Percentiles rank a stretch among this genome's conserved stretches.
Conservation (phyloP, 345 rosid genomes). For the Hypericum androsaemum region DNA sequence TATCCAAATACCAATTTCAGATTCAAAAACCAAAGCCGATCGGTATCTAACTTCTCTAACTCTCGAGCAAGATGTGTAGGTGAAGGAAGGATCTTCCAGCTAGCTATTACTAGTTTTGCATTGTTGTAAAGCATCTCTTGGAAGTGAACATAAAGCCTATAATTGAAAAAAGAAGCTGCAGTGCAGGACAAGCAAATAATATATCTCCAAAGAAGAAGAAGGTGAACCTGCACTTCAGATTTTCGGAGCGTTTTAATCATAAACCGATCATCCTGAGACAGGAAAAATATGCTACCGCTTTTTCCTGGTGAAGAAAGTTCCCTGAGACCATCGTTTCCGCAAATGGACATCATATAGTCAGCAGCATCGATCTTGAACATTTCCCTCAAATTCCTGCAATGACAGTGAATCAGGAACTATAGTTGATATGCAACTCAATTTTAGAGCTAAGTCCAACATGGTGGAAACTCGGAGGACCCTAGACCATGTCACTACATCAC, state of each 20-base stretch:
- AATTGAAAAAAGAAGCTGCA: not conserved
- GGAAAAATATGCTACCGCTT: constrained; percentile 89
- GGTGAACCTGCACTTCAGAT: constrained; percentile 88
- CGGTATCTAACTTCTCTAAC: no score
- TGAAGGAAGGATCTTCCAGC: no score
- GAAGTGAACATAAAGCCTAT: no score
- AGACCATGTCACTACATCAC: no score
- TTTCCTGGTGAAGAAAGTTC: constrained; percentile 99
- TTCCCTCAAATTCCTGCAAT: constrained; percentile 78
- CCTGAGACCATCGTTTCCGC: constrained; percentile 93
- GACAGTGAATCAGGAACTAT: not conserved
- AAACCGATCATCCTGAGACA: constrained; percentile 95
- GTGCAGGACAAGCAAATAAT: not conserved
- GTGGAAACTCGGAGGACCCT: no score
- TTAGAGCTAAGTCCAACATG: no score
- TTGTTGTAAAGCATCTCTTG: no score
- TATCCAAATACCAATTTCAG: no score
- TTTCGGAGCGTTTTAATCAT: constrained; percentile 97
- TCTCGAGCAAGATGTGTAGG: no score
- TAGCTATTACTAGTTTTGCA: no score
- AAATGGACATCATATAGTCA: constrained; percentile 97
- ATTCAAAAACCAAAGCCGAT: no score
- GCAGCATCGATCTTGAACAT: constrained; percentile 99
- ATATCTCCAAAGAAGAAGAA: constrained; percentile 5
- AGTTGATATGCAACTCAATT: no score